Evolutionary conservation across 495 filamentous ascomycete species (phyloP).

Genomic region (Aspergillus campestris): DNA sequence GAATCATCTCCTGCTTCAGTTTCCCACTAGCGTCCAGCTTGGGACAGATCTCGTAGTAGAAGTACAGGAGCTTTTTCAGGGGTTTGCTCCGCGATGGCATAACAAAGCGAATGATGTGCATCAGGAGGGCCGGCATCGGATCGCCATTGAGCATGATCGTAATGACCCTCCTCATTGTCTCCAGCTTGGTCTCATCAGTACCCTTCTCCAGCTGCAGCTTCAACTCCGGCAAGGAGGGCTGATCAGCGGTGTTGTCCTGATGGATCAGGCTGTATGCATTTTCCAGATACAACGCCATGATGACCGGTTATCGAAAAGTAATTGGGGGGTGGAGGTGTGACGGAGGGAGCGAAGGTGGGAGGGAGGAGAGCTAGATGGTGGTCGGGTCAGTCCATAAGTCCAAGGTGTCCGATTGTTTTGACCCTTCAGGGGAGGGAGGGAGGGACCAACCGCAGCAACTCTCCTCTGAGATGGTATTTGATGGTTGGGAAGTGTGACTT

Average conservation of each 20-base stretch:
- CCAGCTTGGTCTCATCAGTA: slow-evolving; percentile 90
- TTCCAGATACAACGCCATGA: slow-evolving; percentile 91
- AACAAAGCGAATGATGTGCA: slow-evolving; percentile 99
- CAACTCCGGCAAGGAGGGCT: slow-evolving; percentile 82
- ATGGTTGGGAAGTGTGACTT: slow-evolving; percentile 15
- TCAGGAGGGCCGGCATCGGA: slow-evolving; percentile 86
- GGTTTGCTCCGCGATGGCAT: slow-evolving; percentile 96
- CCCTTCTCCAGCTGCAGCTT: slow-evolving; percentile 95
- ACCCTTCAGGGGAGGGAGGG: slow-evolving; percentile 18
- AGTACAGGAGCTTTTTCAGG: slow-evolving; percentile 97
- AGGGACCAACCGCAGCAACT: slow-evolving; percentile 17
- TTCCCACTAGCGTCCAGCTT: slow-evolving; percentile 88
- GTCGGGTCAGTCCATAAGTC: slow-evolving; percentile 19
- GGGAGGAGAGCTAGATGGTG: slow-evolving; percentile 31
- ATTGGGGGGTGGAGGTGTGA: slow-evolving; percentile 7
- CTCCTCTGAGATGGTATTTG: slow-evolving; percentile 19
- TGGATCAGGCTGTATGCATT: slow-evolving; percentile 91
- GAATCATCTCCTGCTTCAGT: slow-evolving; percentile 98
- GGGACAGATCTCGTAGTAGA: slow-evolving; percentile 98
- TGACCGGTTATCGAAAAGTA: slow-evolving; percentile 26
- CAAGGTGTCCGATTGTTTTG: slow-evolving; percentile 26
- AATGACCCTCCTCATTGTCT: slow-evolving; percentile 96
- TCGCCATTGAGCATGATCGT: slow-evolving; percentile 98
- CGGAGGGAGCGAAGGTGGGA: slow-evolving; percentile 13
- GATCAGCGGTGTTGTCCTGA: slow-evolving; percentile 88